Conservation (phyloP, 106 monocot genomes). For the Allium fistulosum region DNA sequence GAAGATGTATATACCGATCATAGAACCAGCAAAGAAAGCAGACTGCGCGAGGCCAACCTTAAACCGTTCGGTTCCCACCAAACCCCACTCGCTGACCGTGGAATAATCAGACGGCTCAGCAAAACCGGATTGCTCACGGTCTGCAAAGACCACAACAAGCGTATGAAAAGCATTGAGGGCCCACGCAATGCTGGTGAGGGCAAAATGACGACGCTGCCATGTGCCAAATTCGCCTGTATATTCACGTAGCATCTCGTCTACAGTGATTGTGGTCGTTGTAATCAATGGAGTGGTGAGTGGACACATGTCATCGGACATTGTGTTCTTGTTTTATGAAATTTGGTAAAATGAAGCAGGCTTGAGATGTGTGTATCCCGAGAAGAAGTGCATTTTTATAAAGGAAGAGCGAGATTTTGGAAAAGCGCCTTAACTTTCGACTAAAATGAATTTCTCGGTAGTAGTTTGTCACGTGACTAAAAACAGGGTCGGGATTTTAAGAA, state of each 20-base stretch:
- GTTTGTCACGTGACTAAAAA: too few relatives aligned
- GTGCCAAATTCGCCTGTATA: slow-evolving; percentile 63
- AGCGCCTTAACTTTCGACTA: too few relatives aligned
- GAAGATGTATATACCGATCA: slow-evolving; percentile 42
- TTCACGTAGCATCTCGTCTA: slow-evolving; percentile 57
- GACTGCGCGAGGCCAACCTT: slow-evolving; percentile 74
- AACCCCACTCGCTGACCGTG: slow-evolving; percentile 24
- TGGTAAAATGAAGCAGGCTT: too few relatives aligned
- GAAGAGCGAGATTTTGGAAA: too few relatives aligned
- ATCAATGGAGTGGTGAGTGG: too few relatives aligned
- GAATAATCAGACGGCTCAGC: slow-evolving; percentile 1
- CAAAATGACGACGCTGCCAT: slow-evolving; percentile 79
- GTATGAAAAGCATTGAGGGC: slow-evolving; percentile 57
- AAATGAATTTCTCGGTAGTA: too few relatives aligned
- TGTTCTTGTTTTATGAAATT: too few relatives aligned
- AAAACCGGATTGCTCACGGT: slow-evolving; percentile 17
- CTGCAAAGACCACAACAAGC: slow-evolving; percentile 53
- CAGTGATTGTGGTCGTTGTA: slow-evolving; percentile 11
- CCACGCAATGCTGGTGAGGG: slow-evolving; percentile 59
- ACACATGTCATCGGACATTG: too few relatives aligned
- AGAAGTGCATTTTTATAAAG: too few relatives aligned
- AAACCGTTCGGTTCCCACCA: slow-evolving; percentile 51
- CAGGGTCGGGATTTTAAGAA: too few relatives aligned
- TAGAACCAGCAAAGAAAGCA: slow-evolving; percentile 68
- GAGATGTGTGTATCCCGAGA: too few relatives aligned